A percentile compares a stretch with the other conserved stretches of the same genome.
Evolutionary conservation across 345 rosid genomes (phyloP).

Genomic region (Leavenworthia alabamica): DNA sequence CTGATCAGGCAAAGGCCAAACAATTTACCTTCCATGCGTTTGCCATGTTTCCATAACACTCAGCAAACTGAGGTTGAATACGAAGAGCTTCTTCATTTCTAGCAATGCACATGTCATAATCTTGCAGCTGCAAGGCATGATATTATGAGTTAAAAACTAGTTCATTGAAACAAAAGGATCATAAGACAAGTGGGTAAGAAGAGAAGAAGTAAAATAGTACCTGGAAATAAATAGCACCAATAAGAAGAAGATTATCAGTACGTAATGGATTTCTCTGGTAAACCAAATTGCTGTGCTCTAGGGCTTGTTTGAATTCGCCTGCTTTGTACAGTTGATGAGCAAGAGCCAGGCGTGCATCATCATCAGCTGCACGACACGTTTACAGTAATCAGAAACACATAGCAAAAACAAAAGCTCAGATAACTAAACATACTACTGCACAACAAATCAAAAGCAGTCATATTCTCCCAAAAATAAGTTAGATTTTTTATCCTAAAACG

Average conservation of each 20-base stretch:
- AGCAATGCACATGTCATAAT: constrained; percentile 91
- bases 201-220: constrained; percentile 28
- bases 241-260: constrained; percentile 89
- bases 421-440: neutral
- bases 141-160: neutral
- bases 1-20: constrained; percentile 12
- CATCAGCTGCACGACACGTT: constrained; percentile 50
- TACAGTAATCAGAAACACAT: neutral
- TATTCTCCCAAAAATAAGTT: neutral
- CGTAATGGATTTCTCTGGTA: constrained; percentile 70
- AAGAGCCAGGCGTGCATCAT: constrained; percentile 57
- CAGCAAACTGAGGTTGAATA: constrained; percentile 87
- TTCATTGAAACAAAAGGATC: neutral
- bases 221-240: constrained; percentile 97
- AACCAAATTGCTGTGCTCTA: constrained; percentile 71
- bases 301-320: constrained; percentile 73
- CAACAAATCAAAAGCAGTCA: neutral
- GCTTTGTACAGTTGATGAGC: constrained; percentile 84
- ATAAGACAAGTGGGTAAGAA: neutral
- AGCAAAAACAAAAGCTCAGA: constrained; percentile 8
- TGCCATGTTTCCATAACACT: constrained; percentile 99
- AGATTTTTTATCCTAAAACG: constrained; percentile 12
- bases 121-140: constrained; percentile 57
- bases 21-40: constrained; percentile 86
- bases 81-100: constrained; percentile 96